These are phyloP conservation scores for Quercus parvula DNA, from an alignment of 306 rosid genomes.

Conservation along the genomic window DNA sequence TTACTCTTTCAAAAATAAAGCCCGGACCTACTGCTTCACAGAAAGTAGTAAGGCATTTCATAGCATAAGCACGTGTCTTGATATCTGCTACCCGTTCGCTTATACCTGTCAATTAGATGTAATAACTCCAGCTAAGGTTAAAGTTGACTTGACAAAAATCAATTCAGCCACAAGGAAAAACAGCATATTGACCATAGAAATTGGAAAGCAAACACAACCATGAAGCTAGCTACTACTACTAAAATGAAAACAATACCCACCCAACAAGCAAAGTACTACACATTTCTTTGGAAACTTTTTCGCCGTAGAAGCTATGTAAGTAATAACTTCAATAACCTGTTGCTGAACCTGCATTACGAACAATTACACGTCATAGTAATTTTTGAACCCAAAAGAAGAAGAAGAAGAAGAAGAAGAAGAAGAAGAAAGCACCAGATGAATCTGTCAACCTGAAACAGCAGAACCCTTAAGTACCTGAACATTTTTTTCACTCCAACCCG, in stretches of 20 bases:
- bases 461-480: slow-evolving; percentile 70
- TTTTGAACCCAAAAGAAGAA: not conserved
- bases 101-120: slow-evolving; percentile 52
- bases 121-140: not conserved
- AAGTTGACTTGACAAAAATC: not conserved
- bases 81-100: slow-evolving; percentile 99
- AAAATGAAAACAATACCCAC: slow-evolving; percentile 44
- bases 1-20: slow-evolving; percentile 91
- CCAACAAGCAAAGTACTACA: slow-evolving; percentile 80
- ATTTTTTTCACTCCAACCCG: slow-evolving; percentile 99
- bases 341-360: slow-evolving; percentile 84
- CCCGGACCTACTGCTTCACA: slow-evolving; percentile 99
- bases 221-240: not conserved
- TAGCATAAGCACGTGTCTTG: slow-evolving; percentile 87
- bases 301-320: slow-evolving; percentile 66
- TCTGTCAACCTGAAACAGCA: slow-evolving; percentile 12
- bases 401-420: not conserved
- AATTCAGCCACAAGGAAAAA: slow-evolving; percentile 4
- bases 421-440: not conserved
- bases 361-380: slow-evolving; percentile 12
- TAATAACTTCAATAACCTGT: slow-evolving; percentile 83
- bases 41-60: slow-evolving; percentile 88
- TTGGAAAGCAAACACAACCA: not conserved
- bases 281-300: slow-evolving; percentile 92
- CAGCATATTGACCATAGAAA: not conserved